Evolutionary conservation across 1,284 basidiomycete genomes (phyloP).

Genomic region (Cryptococcus sp.): DNA sequence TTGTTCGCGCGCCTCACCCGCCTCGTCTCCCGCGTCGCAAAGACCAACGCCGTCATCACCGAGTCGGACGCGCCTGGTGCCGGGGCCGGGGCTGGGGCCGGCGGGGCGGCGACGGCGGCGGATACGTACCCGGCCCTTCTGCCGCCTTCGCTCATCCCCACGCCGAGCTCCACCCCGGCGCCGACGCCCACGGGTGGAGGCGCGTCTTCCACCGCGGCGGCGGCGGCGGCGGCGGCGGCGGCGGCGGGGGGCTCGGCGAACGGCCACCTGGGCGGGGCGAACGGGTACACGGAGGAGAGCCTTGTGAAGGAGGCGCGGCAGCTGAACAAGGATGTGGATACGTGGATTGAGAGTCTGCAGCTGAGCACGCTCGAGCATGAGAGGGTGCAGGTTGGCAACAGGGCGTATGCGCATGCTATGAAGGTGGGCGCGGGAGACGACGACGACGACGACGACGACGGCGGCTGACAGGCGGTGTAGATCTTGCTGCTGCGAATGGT

Average conservation of each 20-base stretch:
- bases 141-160: neutral
- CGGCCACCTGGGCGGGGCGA: constrained; percentile 30
- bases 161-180: neutral
- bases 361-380: constrained; percentile 44
- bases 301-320: constrained; percentile 33
- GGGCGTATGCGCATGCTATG: constrained; percentile 50
- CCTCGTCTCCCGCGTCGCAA: constrained; percentile 31
- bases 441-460: neutral
- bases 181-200: neutral
- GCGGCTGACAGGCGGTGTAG: constrained; percentile 31
- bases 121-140: neutral
- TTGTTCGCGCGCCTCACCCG: constrained; percentile 39
- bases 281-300: constrained; percentile 24
- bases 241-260: neutral
- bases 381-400: constrained; percentile 50
- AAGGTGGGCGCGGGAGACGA: constrained; percentile 35
- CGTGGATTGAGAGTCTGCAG: constrained; percentile 45
- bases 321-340: constrained; percentile 45
- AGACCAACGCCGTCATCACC: constrained; percentile 20
- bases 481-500: constrained; percentile 54
- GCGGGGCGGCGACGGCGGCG: neutral
- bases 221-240: neutral
- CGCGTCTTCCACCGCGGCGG: constrained; percentile 1
- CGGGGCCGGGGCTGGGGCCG: neutral
- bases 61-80: constrained; percentile 26